Evolutionary conservation across 192 early-diverging fungal species (phyloP).

Genomic region (Rhizoclosmatium globosum): DNA sequence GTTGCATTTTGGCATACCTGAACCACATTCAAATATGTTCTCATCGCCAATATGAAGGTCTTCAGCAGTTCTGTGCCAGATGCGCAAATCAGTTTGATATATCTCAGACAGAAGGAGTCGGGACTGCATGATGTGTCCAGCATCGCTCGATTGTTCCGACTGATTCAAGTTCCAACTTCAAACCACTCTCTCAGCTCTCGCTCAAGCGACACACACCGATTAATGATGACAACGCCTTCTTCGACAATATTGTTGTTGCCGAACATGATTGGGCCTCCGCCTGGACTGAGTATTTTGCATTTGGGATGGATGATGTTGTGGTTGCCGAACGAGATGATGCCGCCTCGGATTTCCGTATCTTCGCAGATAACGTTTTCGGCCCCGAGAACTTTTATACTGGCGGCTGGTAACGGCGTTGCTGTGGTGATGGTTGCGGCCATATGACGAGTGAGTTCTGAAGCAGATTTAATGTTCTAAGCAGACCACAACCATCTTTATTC

Average conservation of each 20-base stretch:
- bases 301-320: slow-evolving; percentile 74
- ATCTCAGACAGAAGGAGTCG: neutral
- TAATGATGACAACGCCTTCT: slow-evolving; percentile 74
- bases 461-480: no score
- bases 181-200: no score
- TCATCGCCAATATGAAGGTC: slow-evolving; percentile 71
- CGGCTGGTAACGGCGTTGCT: neutral
- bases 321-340: slow-evolving; percentile 36
- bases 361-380: slow-evolving; percentile 44
- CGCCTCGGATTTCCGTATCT: slow-evolving; percentile 47
- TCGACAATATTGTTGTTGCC: slow-evolving; percentile 80
- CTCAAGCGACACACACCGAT: slow-evolving; percentile 57
- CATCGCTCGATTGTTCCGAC: neutral
- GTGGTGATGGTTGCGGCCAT: neutral
- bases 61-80: slow-evolving; percentile 29
- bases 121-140: neutral
- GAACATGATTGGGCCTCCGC: slow-evolving; percentile 70
- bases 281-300: slow-evolving; percentile 70
- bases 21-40: slow-evolving; percentile 80
- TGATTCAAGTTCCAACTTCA: neutral
- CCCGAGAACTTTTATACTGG: slow-evolving; percentile 10
- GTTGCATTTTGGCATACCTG: slow-evolving; percentile 54
- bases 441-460: neutral
- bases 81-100: neutral
- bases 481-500: neutral